Conservation (phyloP, 305 asterid genomes). For the Solanum chacoense region DNA sequence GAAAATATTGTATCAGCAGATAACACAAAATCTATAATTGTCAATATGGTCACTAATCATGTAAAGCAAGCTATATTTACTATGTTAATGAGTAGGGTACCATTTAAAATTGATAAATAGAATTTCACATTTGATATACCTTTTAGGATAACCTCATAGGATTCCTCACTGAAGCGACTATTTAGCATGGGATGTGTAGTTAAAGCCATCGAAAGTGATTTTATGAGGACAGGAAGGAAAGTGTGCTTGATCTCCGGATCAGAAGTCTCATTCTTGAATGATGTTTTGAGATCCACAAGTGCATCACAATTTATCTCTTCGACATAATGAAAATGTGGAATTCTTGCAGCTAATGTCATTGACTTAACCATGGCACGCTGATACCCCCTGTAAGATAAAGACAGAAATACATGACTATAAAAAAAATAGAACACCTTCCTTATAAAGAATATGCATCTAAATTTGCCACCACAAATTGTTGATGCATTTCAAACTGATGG, state of each 20-base stretch:
- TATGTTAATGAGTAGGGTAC: not conserved
- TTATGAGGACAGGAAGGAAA: constrained; percentile 69
- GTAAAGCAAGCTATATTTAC: not conserved
- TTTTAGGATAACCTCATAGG: constrained; percentile 68
- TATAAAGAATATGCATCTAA: not conserved
- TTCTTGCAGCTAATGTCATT: constrained; percentile 77
- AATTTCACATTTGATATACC: constrained; percentile 27
- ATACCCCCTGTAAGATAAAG: constrained; percentile 55
- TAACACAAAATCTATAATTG: not conserved
- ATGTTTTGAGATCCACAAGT: constrained; percentile 59
- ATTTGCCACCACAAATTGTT: not conserved
- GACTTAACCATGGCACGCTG: constrained; percentile 94
- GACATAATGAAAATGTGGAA: constrained; percentile 88
- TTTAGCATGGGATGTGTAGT: constrained; percentile 65
- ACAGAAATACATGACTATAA: not conserved
- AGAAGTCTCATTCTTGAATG: constrained; percentile 60
- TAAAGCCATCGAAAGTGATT: constrained; percentile 79
- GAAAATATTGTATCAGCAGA: not conserved
- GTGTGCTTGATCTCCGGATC: constrained; percentile 69
- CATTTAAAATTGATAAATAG: not conserved
- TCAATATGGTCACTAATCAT: not conserved
- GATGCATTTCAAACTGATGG: not conserved
- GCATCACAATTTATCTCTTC: constrained; percentile 83
- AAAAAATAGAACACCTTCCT: not conserved
- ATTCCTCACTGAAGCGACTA: constrained; percentile 69